Percentiles rank a stretch among this genome's conserved stretches.
Evolutionary conservation across 192 early-diverging fungal genomes (phyloP).

Genomic region (Lobosporangium transversale): DNA sequence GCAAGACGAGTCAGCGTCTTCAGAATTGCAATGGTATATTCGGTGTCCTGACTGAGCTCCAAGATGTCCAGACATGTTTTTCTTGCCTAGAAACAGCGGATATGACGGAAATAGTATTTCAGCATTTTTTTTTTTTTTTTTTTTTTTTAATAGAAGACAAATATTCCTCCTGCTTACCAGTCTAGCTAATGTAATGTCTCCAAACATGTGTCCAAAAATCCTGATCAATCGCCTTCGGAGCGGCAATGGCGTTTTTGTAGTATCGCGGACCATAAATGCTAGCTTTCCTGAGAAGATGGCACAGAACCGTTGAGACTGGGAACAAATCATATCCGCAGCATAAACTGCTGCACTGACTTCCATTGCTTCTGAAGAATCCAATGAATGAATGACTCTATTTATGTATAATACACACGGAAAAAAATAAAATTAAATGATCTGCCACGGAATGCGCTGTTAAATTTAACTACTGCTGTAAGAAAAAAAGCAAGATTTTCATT

Average conservation of each 20-base stretch:
- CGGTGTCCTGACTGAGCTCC: slow-evolving; percentile 37
- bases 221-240: slow-evolving; percentile 47
- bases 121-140: no score
- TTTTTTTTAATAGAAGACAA: no score
- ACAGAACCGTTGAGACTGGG: slow-evolving; percentile 55
- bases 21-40: slow-evolving; percentile 51
- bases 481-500: no score
- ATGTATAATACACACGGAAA: no score
- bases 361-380: slow-evolving; percentile 56
- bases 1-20: slow-evolving; percentile 53
- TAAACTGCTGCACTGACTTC: slow-evolving; percentile 59
- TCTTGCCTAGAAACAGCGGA: slow-evolving; percentile 34
- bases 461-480: no score
- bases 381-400: slow-evolving; percentile 52
- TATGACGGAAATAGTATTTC: neutral
- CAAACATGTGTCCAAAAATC: slow-evolving; percentile 64
- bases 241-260: slow-evolving; percentile 35
- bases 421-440: no score
- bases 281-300: slow-evolving; percentile 55
- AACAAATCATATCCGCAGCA: slow-evolving; percentile 58
- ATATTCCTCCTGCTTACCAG: slow-evolving; percentile 51
- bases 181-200: slow-evolving; percentile 54
- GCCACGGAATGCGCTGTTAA: no score
- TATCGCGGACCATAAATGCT: slow-evolving; percentile 40
- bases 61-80: slow-evolving; percentile 53